Evolutionary conservation across 2,329 filamentous ascomycete genomes (phyloP).

Genomic region (Aspergillus fructus): DNA sequence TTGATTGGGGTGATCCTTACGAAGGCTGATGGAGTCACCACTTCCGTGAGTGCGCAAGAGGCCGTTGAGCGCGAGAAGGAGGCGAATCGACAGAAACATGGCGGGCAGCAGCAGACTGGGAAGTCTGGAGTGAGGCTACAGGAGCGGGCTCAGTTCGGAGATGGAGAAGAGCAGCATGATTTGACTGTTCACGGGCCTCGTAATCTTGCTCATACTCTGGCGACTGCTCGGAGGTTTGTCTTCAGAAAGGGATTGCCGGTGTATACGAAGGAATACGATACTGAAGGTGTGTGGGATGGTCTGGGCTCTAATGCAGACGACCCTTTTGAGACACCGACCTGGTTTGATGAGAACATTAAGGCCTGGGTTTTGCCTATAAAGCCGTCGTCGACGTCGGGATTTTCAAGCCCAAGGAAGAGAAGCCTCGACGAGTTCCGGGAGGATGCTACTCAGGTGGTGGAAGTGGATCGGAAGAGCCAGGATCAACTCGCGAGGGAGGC

Average conservation of each 20-base stretch:
- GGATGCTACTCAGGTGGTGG: constrained; percentile 7
- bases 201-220: constrained; percentile 77
- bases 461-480: constrained; percentile 27
- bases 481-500: constrained; percentile 56
- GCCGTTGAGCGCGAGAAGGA: constrained; percentile 42
- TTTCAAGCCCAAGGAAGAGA: constrained; percentile 44
- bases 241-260: constrained; percentile 80
- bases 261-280: constrained; percentile 65
- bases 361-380: constrained; percentile 77
- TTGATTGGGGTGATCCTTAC: constrained; percentile 83
- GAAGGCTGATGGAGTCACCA: constrained; percentile 66
- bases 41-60: constrained; percentile 48
- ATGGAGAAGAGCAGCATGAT: constrained; percentile 30
- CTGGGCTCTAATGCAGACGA: constrained; percentile 18
- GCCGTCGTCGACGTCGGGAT: constrained; percentile 13
- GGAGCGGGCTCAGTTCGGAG: background rate
- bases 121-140: too few relatives aligned
- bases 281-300: constrained; percentile 27
- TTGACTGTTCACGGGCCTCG: constrained; percentile 74
- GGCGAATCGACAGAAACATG: background rate
- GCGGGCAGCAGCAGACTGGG: too few relatives aligned
- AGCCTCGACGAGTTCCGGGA: constrained; percentile 51
- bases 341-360: constrained; percentile 71
- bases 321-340: constrained; percentile 59
- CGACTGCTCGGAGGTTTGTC: constrained; percentile 80